Evolutionary conservation across 2,329 filamentous ascomycete genomes (phyloP).

Genomic region (Talaromyces pinophilus): DNA sequence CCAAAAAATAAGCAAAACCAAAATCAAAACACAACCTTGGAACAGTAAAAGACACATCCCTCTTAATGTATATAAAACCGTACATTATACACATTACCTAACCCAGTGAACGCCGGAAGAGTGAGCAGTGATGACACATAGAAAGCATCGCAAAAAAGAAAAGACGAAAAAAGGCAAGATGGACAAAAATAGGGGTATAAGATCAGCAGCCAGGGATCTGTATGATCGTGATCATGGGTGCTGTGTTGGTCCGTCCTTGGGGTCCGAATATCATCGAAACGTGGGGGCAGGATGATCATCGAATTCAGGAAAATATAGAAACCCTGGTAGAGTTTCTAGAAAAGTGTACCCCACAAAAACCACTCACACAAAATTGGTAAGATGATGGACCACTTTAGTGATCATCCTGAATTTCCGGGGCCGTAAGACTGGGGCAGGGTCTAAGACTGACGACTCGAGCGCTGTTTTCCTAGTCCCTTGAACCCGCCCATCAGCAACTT

Average conservation of each 20-base stretch:
- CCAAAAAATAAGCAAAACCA: background rate
- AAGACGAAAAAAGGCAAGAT: background rate
- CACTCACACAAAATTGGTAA: background rate
- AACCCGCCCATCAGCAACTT: slow-evolving; percentile 23
- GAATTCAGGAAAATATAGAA: background rate
- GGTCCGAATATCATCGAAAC: slow-evolving; percentile 5
- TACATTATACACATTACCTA: background rate
- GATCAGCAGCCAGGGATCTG: background rate
- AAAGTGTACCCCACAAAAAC: background rate
- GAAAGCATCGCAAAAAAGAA: no score
- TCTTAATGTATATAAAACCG: background rate
- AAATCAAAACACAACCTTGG: no score
- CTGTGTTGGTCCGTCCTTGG: background rate
- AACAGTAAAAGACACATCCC: background rate
- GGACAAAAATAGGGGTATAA: background rate
- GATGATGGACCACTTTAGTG: background rate
- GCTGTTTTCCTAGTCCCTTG: slow-evolving; percentile 21
- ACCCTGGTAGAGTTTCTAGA: background rate
- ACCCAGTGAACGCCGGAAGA: background rate
- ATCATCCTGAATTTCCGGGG: background rate
- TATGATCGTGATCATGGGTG: background rate
- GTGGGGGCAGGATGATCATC: background rate
- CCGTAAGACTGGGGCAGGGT: background rate
- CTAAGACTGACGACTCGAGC: background rate
- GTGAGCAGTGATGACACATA: no score